These are phyloP conservation scores for Diaporthe capsici DNA, from an alignment of 2,329 filamentous ascomycete species.

Conservation along the genomic window DNA sequence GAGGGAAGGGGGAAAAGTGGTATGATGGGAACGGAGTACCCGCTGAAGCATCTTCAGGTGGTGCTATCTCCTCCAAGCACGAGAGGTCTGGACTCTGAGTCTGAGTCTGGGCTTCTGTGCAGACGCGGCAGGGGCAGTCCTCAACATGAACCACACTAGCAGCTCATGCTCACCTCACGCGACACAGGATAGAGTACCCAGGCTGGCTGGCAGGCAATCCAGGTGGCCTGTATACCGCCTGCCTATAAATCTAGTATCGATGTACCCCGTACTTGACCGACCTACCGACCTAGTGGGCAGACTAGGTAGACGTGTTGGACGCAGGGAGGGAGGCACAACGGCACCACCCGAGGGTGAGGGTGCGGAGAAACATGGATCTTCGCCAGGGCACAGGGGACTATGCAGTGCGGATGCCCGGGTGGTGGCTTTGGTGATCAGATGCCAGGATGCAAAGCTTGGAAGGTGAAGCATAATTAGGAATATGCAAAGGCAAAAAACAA, in stretches of 20 bases:
- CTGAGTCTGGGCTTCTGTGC: neutral
- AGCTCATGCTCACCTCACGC: slow-evolving; percentile 26
- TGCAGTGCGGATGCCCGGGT: neutral
- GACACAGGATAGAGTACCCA: neutral
- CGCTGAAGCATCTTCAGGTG: slow-evolving; percentile 9
- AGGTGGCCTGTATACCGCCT: neutral
- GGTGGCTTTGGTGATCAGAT: slow-evolving; percentile 25
- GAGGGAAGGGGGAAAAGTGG: slow-evolving; percentile 3
- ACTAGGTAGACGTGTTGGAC: neutral
- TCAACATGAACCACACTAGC: slow-evolving; percentile 27
- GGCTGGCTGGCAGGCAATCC: neutral
- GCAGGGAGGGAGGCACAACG: neutral
- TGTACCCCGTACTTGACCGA: neutral
- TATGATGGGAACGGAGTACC: slow-evolving; percentile 21
- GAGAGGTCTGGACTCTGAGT: slow-evolving; percentile 15
- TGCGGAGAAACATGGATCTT: slow-evolving; percentile 1
- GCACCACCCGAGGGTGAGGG: slow-evolving; percentile 17
- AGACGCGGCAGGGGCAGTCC: neutral
- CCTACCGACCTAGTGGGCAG: neutral
- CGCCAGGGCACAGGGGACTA: neutral
- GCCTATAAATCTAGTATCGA: neutral
- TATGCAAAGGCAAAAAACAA: neutral
- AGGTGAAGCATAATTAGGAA: neutral
- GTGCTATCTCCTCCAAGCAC: slow-evolving; percentile 9
- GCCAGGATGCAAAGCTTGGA: slow-evolving; percentile 22